These are phyloP conservation scores for Termitomyces sp. DNA, from an alignment of 768 basidiomycete species.

Conservation along the genomic window DNA sequence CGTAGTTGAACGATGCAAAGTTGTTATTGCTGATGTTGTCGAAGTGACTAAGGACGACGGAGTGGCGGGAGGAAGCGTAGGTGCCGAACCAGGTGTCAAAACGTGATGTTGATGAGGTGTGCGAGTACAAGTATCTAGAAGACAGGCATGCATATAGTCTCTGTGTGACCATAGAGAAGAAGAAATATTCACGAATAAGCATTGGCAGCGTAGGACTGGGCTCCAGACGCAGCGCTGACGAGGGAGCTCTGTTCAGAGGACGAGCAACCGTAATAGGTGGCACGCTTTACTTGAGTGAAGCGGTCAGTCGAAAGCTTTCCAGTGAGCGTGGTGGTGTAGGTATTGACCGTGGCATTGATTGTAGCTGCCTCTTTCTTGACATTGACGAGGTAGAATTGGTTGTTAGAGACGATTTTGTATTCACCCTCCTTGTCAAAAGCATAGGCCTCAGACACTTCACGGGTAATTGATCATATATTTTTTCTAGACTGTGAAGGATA, in stretches of 20 bases:
- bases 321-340: constrained; percentile 19
- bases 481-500: background rate
- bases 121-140: constrained; percentile 26
- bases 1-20: no score
- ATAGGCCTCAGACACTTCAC: no score
- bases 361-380: constrained; percentile 22
- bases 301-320: constrained; percentile 29
- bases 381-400: constrained; percentile 38
- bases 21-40: constrained; percentile 23
- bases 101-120: constrained; percentile 30
- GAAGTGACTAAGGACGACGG: constrained; percentile 35
- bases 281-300: constrained; percentile 27
- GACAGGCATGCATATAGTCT: no score
- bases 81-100: constrained; percentile 51
- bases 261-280: constrained; percentile 35
- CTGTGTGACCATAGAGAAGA: no score
- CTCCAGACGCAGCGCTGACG: no score
- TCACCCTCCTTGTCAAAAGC: no score
- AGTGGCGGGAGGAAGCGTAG: constrained; percentile 30
- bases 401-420: constrained; percentile 27
- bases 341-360: constrained; percentile 30
- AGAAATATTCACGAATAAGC: no score
- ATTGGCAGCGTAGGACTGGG: no score
- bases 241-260: constrained; percentile 13
- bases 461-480: background rate